Conservation (phyloP, 345 rosid species). For the Linum lewisii region DNA sequence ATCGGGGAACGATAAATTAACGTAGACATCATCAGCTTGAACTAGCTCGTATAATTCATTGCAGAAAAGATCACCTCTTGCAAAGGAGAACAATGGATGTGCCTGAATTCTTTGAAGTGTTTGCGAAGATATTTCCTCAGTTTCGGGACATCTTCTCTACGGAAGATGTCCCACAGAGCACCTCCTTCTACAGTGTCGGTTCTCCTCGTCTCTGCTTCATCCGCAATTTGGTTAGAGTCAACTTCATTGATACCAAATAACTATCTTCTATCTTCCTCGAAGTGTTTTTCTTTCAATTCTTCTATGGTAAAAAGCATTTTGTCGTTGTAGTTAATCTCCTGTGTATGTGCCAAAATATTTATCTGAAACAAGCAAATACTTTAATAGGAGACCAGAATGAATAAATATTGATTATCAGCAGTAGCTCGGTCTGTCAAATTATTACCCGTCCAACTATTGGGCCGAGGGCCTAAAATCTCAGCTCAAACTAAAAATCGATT, state of each 20-base stretch:
- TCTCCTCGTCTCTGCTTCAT: not conserved
- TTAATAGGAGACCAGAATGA: no score
- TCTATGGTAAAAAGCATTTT: constrained; percentile 13
- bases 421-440: no score
- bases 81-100: constrained; percentile 15
- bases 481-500: no score
- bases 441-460: no score
- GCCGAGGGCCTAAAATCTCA: no score
- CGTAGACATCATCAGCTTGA: no score
- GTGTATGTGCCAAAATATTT: constrained; percentile 51
- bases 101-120: constrained; percentile 34
- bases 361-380: constrained; percentile 23
- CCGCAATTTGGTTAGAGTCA: not conserved
- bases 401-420: no score
- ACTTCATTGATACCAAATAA: not conserved
- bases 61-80: no score
- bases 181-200: constrained; percentile 24
- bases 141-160: constrained; percentile 50
- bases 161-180: constrained; percentile 59
- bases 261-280: constrained; percentile 32
- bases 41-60: no score
- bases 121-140: constrained; percentile 32
- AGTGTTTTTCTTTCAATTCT: constrained; percentile 32
- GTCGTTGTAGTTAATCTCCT: constrained; percentile 25
- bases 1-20: constrained; percentile 1